Percentiles rank a stretch among this genome's conserved stretches.
These are phyloP conservation scores for Lonicera japonica DNA, from an alignment of 129 eudicot genomes.

Conservation along the genomic window DNA sequence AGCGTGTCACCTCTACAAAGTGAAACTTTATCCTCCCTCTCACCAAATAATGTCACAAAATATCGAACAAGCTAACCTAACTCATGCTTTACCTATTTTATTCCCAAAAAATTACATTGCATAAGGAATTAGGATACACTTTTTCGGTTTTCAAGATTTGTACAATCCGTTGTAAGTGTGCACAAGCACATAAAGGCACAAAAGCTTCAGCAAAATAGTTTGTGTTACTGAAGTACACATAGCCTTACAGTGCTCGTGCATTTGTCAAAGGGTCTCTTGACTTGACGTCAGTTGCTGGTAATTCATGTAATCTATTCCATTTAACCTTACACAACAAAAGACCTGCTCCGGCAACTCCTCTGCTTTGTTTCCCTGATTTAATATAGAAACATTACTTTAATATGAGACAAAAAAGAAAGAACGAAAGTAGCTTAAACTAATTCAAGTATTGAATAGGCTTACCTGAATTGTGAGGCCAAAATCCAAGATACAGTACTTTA, in stretches of 20 bases:
- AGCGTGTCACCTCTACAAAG: no score
- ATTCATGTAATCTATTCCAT: slow-evolving; percentile 61
- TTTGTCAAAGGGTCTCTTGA: slow-evolving; percentile 35
- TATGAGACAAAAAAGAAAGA: no score
- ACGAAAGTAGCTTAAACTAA: background rate
- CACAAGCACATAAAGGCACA: background rate
- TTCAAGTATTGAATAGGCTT: slow-evolving; percentile 3
- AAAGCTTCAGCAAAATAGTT: background rate
- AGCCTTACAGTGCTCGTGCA: slow-evolving; percentile 23
- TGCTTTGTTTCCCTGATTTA: slow-evolving; percentile 70
- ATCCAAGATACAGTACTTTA: slow-evolving; percentile 71
- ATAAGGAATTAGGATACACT: no score
- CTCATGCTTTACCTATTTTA: no score
- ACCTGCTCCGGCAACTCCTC: slow-evolving; percentile 96
- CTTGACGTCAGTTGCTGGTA: slow-evolving; percentile 59
- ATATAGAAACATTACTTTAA: background rate
- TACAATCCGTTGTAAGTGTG: background rate
- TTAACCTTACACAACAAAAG: slow-evolving; percentile 79
- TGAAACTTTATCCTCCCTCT: no score
- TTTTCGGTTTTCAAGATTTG: no score
- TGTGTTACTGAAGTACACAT: background rate
- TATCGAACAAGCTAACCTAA: no score
- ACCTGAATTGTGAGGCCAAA: slow-evolving; percentile 90
- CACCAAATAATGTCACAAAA: no score
- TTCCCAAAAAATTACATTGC: no score